Percentiles rank a stretch among this genome's conserved stretches.
Evolutionary conservation across 2,329 filamentous ascomycete genomes (phyloP).

Genomic region (Aspergillus ibericus): DNA sequence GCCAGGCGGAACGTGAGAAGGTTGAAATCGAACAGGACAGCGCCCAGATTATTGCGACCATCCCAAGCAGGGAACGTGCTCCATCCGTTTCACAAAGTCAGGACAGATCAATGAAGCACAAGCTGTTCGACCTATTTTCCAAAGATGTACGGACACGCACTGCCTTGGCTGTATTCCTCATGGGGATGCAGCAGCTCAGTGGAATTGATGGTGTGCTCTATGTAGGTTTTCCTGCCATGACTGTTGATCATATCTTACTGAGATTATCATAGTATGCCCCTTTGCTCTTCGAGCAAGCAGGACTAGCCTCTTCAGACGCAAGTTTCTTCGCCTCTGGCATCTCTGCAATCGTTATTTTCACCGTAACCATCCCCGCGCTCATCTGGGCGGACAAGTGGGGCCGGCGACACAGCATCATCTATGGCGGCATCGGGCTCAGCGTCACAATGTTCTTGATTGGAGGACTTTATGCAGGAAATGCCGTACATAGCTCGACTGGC

Average conservation of each 20-base stretch:
- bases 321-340: slow-evolving; percentile 63
- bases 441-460: slow-evolving; percentile 39
- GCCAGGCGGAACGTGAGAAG: slow-evolving; percentile 49
- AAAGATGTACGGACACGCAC: slow-evolving; percentile 51
- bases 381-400: slow-evolving; percentile 60
- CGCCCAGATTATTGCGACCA: slow-evolving; percentile 5
- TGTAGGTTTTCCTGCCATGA: slow-evolving; percentile 37
- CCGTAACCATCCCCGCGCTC: slow-evolving; percentile 58
- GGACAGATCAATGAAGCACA: slow-evolving; percentile 16
- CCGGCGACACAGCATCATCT: slow-evolving; percentile 55
- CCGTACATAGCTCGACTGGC: slow-evolving; percentile 28
- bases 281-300: slow-evolving; percentile 60
- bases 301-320: slow-evolving; percentile 54
- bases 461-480: slow-evolving; percentile 32
- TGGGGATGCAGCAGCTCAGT: slow-evolving; percentile 60
- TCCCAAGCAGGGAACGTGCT: not conserved
- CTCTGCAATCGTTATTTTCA: slow-evolving; percentile 59
- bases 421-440: slow-evolving; percentile 54
- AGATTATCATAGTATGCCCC: slow-evolving; percentile 55
- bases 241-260: not conserved
- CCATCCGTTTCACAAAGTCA: slow-evolving; percentile 3
- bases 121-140: slow-evolving; percentile 35
- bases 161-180: slow-evolving; percentile 56
- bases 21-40: slow-evolving; percentile 40
- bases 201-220: slow-evolving; percentile 65